Conservation (phyloP, 2,329 filamentous ascomycete species). For the Drechslerella coelobrocha region DNA sequence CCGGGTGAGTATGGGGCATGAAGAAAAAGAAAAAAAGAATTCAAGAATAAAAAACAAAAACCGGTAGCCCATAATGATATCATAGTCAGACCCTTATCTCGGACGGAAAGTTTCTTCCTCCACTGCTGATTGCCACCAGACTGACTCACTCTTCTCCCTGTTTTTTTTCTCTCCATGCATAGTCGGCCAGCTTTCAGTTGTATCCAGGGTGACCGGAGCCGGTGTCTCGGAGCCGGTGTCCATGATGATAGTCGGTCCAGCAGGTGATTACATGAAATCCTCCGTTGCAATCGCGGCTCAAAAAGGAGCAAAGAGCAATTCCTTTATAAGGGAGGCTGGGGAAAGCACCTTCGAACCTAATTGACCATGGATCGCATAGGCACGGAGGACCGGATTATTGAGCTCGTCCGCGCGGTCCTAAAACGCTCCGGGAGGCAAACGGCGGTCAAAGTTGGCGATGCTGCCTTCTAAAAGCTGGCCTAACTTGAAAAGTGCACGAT, state of each 20-base stretch:
- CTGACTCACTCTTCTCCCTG: too few species aligned
- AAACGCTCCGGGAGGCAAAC: conserved; percentile 7
- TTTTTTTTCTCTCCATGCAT: not conserved
- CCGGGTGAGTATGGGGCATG: conserved; percentile 10
- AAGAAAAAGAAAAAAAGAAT: not conserved
- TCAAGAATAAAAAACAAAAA: not conserved
- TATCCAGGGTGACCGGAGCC: conserved; percentile 23
- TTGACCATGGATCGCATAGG: conserved; percentile 14
- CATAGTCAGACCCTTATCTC: too few species aligned
- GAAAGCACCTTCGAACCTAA: not conserved
- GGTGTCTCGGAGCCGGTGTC: conserved; percentile 33
- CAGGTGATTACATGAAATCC: conserved; percentile 22
- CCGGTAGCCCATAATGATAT: too few species aligned
- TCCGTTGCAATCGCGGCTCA: too few species aligned
- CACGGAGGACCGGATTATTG: conserved; percentile 21
- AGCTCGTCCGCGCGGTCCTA: conserved; percentile 16
- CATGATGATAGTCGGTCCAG: conserved; percentile 36
- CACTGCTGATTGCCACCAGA: too few species aligned
- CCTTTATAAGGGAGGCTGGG: too few species aligned
- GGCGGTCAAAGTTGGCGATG: conserved; percentile 19
- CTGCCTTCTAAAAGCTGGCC: too few species aligned
- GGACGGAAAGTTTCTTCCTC: too few species aligned
- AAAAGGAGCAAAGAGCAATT: too few species aligned
- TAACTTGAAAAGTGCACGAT: too few species aligned
- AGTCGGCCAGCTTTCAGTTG: conserved; percentile 26